Conservation (phyloP, 2,329 filamentous ascomycete species). For the Microdochium paspali region DNA sequence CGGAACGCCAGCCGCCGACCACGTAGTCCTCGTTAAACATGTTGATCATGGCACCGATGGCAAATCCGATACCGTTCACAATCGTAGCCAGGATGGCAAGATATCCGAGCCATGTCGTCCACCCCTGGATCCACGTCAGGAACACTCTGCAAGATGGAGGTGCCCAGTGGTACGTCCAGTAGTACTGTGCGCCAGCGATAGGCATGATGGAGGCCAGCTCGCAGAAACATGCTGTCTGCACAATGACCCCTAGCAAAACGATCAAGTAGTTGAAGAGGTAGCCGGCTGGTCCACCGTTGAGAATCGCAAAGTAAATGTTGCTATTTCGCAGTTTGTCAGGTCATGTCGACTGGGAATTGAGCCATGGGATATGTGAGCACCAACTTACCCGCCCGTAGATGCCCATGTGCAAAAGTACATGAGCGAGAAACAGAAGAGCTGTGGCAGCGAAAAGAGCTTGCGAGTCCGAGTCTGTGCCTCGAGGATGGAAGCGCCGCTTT, state of each 20-base stretch:
- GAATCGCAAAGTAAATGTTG: background rate
- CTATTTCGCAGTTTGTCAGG: no score
- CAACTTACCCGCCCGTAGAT: no score
- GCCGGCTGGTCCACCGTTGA: background rate
- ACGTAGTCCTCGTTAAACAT: slow-evolving; percentile 5
- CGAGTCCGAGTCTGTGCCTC: no score
- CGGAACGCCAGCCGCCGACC: slow-evolving; percentile 4
- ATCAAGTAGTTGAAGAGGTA: background rate
- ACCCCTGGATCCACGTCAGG: slow-evolving; percentile 5
- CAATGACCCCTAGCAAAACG: background rate
- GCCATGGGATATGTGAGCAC: no score
- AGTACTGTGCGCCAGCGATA: slow-evolving; percentile 5
- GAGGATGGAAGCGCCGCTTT: no score
- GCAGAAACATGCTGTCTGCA: background rate
- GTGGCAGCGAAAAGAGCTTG: no score
- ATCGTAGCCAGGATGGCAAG: slow-evolving; percentile 2
- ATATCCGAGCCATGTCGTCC: slow-evolving; percentile 5
- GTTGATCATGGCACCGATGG: slow-evolving; percentile 3
- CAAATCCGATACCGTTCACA: slow-evolving; percentile 2
- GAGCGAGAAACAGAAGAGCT: no score
- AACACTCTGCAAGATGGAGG: slow-evolving; percentile 2
- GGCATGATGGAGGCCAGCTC: background rate
- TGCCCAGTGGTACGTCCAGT: slow-evolving; percentile 5
- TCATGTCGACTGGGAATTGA: background rate
- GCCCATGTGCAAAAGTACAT: no score